Conservation (phyloP, 768 basidiomycete genomes). For the Cystofilobasidium capitatum region DNA sequence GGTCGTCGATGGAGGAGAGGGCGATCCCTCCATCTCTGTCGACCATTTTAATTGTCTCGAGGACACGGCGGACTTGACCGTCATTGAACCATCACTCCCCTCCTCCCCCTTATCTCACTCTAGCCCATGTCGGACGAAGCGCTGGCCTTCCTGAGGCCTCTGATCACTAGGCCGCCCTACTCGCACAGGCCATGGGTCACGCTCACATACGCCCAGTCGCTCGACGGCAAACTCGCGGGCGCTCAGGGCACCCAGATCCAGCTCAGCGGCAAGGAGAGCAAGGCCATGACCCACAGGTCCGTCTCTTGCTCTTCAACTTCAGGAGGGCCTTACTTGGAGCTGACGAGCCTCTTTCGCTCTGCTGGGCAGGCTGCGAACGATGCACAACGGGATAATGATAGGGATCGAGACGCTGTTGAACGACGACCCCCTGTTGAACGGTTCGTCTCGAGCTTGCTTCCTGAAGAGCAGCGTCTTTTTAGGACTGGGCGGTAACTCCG, state of each 20-base stretch:
- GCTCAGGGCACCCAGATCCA: slow-evolving; percentile 60
- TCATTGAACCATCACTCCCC: background rate
- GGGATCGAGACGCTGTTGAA: slow-evolving; percentile 82
- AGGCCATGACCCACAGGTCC: slow-evolving; percentile 90
- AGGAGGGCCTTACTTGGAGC: background rate
- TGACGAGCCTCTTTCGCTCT: background rate
- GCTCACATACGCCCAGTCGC: slow-evolving; percentile 44
- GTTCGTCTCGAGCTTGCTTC: slow-evolving; percentile 52
- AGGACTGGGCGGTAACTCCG: background rate
- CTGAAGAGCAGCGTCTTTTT: slow-evolving; percentile 37
- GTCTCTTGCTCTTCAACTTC: slow-evolving; percentile 28
- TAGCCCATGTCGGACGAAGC: background rate
- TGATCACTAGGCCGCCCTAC: slow-evolving; percentile 22
- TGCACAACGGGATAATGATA: slow-evolving; percentile 87
- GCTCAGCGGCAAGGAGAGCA: slow-evolving; percentile 74
- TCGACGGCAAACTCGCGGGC: slow-evolving; percentile 77
- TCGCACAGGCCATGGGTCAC: slow-evolving; percentile 38
- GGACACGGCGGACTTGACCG: background rate
- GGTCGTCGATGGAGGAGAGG: background rate
- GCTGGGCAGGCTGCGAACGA: slow-evolving; percentile 63
- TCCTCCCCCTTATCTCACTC: background rate
- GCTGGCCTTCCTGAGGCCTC: slow-evolving; percentile 14
- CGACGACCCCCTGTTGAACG: slow-evolving; percentile 90
- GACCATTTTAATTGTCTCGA: too few species aligned
- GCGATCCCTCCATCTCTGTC: too few species aligned